phyloP scores from a whole-genome alignment of 2,329 filamentous ascomycete species.

The Calonectria pseudoreteaudii region DNA sequence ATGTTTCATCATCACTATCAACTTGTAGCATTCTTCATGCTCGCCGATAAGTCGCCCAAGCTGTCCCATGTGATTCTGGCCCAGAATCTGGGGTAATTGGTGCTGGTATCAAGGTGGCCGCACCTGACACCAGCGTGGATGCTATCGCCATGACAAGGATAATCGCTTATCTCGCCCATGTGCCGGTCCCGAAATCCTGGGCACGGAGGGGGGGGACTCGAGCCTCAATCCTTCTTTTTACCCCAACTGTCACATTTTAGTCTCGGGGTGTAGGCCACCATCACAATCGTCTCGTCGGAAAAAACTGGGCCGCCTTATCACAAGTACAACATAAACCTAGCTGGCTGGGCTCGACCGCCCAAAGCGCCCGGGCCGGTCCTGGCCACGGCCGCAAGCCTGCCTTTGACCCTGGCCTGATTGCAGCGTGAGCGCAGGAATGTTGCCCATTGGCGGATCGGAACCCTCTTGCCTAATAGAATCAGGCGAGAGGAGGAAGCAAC shows the following conservation, averaged over 20 bases:
- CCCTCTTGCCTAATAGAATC: background rate
- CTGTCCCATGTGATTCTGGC: background rate
- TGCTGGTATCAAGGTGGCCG: background rate
- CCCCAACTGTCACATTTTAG: conserved; percentile 2
- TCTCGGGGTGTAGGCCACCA: background rate
- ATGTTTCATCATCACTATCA: background rate
- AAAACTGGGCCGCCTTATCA: conserved; percentile 21
- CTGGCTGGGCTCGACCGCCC: background rate
- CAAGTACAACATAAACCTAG: background rate
- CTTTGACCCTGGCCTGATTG: background rate
- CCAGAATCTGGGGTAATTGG: conserved; percentile 1
- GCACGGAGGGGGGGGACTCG: background rate
- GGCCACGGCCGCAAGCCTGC: background rate
- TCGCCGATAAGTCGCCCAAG: background rate
- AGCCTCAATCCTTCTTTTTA: background rate
- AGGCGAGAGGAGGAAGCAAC: background rate
- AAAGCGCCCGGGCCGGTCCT: conserved; percentile 14
- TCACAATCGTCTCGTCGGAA: background rate
- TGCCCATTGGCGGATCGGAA: background rate
- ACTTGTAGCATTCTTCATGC: background rate
- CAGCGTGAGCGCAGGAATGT: background rate
- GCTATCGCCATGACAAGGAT: conserved; percentile 10
- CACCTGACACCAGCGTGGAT: background rate
- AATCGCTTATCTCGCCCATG: conserved; percentile 18
- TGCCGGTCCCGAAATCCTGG: background rate